Evolutionary conservation across 2,329 filamentous ascomycete species (phyloP), one percentile per base, ranked within the genome.

Genomic region (Daldinia eschscholtzii): DNA sequence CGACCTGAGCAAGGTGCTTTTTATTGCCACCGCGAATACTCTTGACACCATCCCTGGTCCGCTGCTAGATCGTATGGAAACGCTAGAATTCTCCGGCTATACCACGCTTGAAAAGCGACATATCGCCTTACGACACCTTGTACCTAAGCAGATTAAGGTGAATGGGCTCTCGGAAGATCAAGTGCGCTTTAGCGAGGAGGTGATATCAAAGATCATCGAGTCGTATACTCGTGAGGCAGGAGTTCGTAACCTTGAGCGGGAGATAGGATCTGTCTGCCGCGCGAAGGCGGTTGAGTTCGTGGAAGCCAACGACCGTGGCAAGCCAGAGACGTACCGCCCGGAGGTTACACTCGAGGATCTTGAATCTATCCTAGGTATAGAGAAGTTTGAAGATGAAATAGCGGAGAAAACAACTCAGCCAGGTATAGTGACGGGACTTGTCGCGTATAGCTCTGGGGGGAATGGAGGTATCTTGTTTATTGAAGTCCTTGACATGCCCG

Each of bases 401-500:
- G 93, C 96, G 12, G 95, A 97, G 79, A 93, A 92, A 77, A 89
- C 88, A 78, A 86, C 88, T 72, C 90, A 94, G 18, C 95, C 96
- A 1, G 96, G 96, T 64, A 92, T 99, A 64, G 95, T 99, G 41
- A 99, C 96, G 0, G 96, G 96, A 13, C 90, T 99, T 35, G 96
- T 99, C 15, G 96, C 96, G 7, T 99, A 98, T 83, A 93, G 91
- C 76, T 92, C 91, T 3, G 95, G 96, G 57, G 94, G 94, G 55
- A 95, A 98, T 79, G 96, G 96, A 70, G 94, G 92, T 77, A 99
- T 99, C 76, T 87, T 99, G 63, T 99, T 99, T 84, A 99, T 99
- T 75, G 96, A 99, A 81, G 93, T 98, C 50, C 93, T 95, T 10
- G 94, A 97, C 78, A 98, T 98, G 94, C 96, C 96, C 0, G 96